Conservation (phyloP, 768 basidiomycete genomes). For the Tulasnella sp. region DNA sequence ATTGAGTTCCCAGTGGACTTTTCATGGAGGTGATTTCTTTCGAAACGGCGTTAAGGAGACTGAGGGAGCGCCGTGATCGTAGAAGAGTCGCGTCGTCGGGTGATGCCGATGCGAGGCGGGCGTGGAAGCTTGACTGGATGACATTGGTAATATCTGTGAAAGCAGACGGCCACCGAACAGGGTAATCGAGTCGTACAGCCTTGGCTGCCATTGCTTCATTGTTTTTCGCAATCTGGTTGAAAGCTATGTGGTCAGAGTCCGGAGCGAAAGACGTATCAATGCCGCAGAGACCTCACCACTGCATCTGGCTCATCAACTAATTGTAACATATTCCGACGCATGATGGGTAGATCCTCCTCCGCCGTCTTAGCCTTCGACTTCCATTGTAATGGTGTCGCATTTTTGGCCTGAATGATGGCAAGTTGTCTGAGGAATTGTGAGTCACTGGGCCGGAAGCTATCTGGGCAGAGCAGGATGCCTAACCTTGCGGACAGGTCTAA, state of each 20-base stretch:
- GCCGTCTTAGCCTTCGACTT: slow-evolving; percentile 44
- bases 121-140: slow-evolving; percentile 45
- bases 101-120: slow-evolving; percentile 35
- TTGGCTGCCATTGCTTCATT: slow-evolving; percentile 67
- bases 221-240: slow-evolving; percentile 59
- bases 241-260: slow-evolving; percentile 12
- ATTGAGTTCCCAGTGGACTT: slow-evolving; percentile 55
- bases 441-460: neutral
- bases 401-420: slow-evolving; percentile 85
- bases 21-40: slow-evolving; percentile 65
- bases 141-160: slow-evolving; percentile 42
- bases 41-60: slow-evolving; percentile 51
- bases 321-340: slow-evolving; percentile 51
- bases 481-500: slow-evolving; percentile 4
- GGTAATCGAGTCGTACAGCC: slow-evolving; percentile 70
- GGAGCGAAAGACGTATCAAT: too few relatives aligned
- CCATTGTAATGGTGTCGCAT: slow-evolving; percentile 65
- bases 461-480: neutral
- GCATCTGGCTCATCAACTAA: slow-evolving; percentile 74
- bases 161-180: slow-evolving; percentile 49
- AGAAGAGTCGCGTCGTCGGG: slow-evolving; percentile 39
- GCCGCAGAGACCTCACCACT: slow-evolving; percentile 44
- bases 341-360: slow-evolving; percentile 54
- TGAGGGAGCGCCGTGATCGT: slow-evolving; percentile 48
- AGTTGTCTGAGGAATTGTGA: slow-evolving; percentile 24